Conservation (phyloP, 1,284 basidiomycete species). For the Cutaneotrichosporon cyanovorans region DNA sequence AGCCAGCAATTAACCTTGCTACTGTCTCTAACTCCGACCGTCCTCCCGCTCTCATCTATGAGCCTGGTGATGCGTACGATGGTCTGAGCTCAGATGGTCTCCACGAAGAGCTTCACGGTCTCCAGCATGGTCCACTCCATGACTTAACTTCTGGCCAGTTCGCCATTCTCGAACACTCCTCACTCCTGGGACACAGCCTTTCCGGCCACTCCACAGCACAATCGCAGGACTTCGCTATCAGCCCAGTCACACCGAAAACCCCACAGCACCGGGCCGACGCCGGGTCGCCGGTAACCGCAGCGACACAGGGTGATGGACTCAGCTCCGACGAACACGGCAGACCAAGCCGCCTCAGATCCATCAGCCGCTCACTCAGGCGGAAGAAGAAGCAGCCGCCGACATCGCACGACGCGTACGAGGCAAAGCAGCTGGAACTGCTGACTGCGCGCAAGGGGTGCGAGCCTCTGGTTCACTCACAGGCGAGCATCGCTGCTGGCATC, state of each 20-base stretch:
- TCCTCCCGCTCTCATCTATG: too few relatives aligned
- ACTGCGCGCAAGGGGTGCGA: constrained; percentile 24
- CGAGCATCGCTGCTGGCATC: constrained; percentile 30
- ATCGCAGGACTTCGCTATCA: background rate
- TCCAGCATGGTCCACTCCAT: too few relatives aligned
- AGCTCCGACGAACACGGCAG: background rate
- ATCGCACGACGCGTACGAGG: constrained; percentile 19
- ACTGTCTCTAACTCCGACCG: too few relatives aligned
- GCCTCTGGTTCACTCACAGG: constrained; percentile 26
- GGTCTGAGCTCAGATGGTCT: too few relatives aligned
- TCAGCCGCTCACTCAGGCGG: constrained; percentile 8
- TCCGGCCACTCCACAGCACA: background rate
- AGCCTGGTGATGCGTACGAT: too few relatives aligned
- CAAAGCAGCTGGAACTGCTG: constrained; percentile 24
- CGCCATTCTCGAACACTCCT: background rate
- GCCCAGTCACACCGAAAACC: background rate
- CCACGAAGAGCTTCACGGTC: too few relatives aligned
- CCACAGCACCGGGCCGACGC: constrained; percentile 4
- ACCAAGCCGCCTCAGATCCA: background rate
- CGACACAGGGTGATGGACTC: constrained; percentile 6
- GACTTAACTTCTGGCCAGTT: too few relatives aligned
- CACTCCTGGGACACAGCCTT: background rate
- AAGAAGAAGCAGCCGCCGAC: constrained; percentile 27
- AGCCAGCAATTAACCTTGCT: too few relatives aligned
- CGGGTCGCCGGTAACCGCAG: constrained; percentile 1